phyloP scores from a whole-genome alignment of 441 rosid species.

The Gossypium schwendimanii region DNA sequence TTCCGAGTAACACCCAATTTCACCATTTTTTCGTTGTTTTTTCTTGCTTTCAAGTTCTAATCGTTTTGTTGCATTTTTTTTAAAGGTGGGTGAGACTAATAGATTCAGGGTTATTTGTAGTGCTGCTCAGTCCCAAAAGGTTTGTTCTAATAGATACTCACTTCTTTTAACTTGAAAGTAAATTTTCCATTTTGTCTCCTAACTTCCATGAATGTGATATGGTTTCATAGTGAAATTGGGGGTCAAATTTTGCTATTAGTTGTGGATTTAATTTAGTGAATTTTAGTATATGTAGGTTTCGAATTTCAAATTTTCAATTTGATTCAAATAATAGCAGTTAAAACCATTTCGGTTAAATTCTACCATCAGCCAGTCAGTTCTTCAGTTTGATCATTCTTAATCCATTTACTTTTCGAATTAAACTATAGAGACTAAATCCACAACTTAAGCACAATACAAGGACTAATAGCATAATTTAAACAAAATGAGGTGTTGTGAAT shows the following conservation, averaged over 20 bases:
- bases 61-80: constrained; percentile 2
- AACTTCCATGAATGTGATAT: neutral
- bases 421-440: no score
- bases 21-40: neutral
- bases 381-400: no score
- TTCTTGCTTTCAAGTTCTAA: neutral
- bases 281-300: no score
- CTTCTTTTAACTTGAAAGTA: neutral
- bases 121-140: constrained; percentile 52
- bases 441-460: no score
- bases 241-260: neutral
- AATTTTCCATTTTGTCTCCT: neutral
- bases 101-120: constrained; percentile 38
- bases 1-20: neutral
- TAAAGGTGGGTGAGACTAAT: constrained; percentile 30
- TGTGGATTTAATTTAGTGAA: no score
- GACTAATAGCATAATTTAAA: no score
- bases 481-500: neutral
- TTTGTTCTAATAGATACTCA: constrained; percentile 14
- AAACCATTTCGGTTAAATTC: no score
- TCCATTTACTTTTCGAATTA: no score
- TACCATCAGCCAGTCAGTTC: no score
- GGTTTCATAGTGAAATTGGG: neutral
- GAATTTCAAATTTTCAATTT: no score
- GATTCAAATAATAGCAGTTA: no score